Evolutionary conservation across 2,329 filamentous ascomycete species (phyloP).

Genomic region (Phyllosticta capitalensis): DNA sequence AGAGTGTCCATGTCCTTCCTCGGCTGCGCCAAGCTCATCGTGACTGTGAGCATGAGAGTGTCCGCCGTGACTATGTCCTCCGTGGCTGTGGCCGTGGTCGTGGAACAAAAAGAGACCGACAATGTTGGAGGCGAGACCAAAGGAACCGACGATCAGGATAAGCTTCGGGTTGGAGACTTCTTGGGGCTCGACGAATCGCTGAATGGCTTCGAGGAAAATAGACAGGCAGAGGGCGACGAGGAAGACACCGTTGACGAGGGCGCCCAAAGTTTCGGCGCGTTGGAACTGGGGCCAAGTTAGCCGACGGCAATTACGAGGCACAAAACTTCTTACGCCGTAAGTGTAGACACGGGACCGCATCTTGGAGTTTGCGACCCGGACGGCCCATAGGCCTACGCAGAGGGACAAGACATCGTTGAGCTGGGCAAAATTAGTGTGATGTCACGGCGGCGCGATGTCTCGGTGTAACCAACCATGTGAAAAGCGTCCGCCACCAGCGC

Average conservation of each 20-base stretch:
- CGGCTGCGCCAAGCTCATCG: conserved; percentile 37
- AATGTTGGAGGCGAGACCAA: conserved; percentile 81
- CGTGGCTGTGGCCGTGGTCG: conserved; percentile 81
- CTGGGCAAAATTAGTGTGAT: conserved; percentile 33
- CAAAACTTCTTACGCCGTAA: conserved; percentile 61
- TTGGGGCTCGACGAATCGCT: conserved; percentile 84
- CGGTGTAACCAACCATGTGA: conserved; percentile 66
- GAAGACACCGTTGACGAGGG: conserved; percentile 95
- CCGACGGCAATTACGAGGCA: not conserved
- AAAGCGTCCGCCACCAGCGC: conserved; percentile 95
- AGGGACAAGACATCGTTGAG: conserved; percentile 96
- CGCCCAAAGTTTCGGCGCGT: conserved; percentile 91
- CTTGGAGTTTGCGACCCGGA: conserved; percentile 74
- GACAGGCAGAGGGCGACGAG: conserved; percentile 91
- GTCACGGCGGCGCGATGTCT: not conserved
- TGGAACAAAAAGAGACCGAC: conserved; percentile 85
- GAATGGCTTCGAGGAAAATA: conserved; percentile 90
- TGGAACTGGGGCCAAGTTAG: conserved; percentile 58
- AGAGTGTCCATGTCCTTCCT: conserved; percentile 41
- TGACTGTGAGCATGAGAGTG: conserved; percentile 23
- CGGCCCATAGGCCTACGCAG: conserved; percentile 87
- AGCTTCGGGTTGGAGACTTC: conserved; percentile 76
- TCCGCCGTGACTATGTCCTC: conserved; percentile 44
- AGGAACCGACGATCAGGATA: conserved; percentile 79
- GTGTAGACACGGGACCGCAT: conserved; percentile 82